These are phyloP conservation scores for Diaporthe sp. DNA, from an alignment of 2,329 filamentous ascomycete genomes.

Conservation along the genomic window DNA sequence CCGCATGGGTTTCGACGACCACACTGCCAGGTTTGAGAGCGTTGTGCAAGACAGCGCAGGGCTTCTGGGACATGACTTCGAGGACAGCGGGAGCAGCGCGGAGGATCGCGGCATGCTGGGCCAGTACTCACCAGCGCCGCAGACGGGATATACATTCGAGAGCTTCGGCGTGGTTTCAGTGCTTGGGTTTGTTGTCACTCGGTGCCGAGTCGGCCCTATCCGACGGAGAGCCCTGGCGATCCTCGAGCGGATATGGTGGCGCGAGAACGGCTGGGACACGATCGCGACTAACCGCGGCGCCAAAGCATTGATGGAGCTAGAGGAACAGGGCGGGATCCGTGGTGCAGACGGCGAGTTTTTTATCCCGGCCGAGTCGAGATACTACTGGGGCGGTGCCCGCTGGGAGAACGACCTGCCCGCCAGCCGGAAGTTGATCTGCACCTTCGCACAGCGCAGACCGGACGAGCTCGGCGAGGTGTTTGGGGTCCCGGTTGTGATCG, in stretches of 20 bases:
- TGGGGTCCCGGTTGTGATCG: conserved; percentile 26
- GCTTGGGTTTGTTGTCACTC: conserved; percentile 15
- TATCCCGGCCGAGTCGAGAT: conserved; percentile 25
- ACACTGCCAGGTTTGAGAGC: conserved; percentile 5
- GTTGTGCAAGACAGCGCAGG: neutral
- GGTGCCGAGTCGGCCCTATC: neutral
- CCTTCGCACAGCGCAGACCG: conserved; percentile 9
- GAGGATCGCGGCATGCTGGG: neutral
- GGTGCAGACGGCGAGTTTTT: neutral
- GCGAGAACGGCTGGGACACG: conserved; percentile 27
- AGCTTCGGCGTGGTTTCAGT: conserved; percentile 18
- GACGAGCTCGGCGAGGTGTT: conserved; percentile 16
- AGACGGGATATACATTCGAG: conserved; percentile 23
- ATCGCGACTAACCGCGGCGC: neutral
- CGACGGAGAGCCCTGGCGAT: neutral
- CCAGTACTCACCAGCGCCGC: conserved; percentile 2
- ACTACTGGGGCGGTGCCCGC: conserved; percentile 14
- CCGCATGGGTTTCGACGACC: neutral
- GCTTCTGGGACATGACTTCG: conserved; percentile 1
- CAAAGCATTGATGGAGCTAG: conserved; percentile 17
- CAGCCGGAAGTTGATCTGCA: conserved; percentile 20
- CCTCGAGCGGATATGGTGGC: conserved; percentile 22
- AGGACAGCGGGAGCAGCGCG: neutral
- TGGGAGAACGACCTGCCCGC: conserved; percentile 22
- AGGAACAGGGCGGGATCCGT: conserved; percentile 11